phyloP scores from a whole-genome alignment of 306 rosid species.

The Hylodesmum podocarpum region DNA sequence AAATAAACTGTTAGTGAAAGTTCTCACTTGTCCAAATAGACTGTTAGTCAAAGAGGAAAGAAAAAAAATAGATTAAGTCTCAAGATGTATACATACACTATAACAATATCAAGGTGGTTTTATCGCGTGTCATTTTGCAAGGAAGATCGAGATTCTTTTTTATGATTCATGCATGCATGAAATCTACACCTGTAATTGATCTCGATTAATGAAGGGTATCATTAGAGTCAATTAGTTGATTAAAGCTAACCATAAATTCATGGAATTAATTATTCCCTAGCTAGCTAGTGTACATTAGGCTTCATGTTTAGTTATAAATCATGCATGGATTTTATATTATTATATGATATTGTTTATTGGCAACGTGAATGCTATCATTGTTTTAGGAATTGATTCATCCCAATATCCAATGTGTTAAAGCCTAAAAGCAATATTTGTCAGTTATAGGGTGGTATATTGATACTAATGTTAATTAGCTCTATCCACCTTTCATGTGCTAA shows the following conservation, averaged over 20 bases:
- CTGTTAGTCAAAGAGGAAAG: background rate
- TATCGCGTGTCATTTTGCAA: background rate
- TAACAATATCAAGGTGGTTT: background rate
- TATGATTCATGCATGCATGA: background rate
- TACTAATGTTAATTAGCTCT: background rate
- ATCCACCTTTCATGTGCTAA: background rate
- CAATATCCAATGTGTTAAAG: background rate
- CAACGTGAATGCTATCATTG: background rate
- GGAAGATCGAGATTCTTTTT: background rate
- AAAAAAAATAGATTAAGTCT: background rate
- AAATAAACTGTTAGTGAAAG: too few relatives aligned
- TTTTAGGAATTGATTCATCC: constrained; percentile 1
- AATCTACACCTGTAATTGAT: background rate
- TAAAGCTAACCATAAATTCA: background rate
- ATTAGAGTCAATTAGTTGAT: background rate
- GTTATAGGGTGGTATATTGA: background rate
- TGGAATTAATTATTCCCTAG: background rate
- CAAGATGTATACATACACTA: background rate
- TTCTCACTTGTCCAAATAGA: too few relatives aligned
- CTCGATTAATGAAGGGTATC: background rate
- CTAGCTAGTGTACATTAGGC: background rate
- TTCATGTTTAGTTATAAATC: background rate
- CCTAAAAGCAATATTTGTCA: background rate
- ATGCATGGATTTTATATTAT: background rate
- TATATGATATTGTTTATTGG: background rate